Percentiles rank a stretch among this genome's conserved stretches.
Evolutionary conservation across 495 filamentous ascomycete species (phyloP).

Genomic region (Annulohypoxylon moriforme): DNA sequence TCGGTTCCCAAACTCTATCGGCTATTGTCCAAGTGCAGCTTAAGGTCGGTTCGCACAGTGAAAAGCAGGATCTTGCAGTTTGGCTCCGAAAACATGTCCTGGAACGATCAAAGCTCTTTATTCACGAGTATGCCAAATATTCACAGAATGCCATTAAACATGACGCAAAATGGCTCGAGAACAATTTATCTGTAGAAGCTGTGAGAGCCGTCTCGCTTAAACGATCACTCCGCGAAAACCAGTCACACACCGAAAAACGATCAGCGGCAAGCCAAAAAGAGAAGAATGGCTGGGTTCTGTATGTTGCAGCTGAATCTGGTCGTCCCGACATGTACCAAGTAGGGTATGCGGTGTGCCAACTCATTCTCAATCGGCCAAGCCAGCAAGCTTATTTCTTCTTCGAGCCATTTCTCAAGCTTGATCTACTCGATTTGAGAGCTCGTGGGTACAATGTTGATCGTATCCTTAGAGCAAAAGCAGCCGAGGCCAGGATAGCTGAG

Average conservation of each 20-base stretch:
- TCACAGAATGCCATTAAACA: conserved; percentile 78
- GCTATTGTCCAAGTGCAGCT: conserved; percentile 70
- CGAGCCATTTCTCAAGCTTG: conserved; percentile 83
- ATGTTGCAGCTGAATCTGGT: conserved; percentile 62
- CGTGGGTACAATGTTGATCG: conserved; percentile 96
- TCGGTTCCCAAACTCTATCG: conserved; percentile 70
- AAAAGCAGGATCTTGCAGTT: conserved; percentile 60
- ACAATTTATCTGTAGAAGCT: conserved; percentile 79
- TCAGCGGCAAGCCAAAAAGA: conserved; percentile 67
- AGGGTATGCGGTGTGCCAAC: conserved; percentile 79
- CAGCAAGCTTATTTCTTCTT: conserved; percentile 87
- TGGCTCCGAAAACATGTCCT: conserved; percentile 81
- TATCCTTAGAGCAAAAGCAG: conserved; percentile 84
- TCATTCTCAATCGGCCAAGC: conserved; percentile 84
- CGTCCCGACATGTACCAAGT: conserved; percentile 88
- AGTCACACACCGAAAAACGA: conserved; percentile 74
- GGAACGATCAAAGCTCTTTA: conserved; percentile 87
- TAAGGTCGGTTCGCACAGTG: conserved; percentile 60
- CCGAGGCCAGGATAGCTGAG: conserved; percentile 86
- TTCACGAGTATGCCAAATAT: conserved; percentile 73
- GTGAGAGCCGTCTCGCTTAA: conserved; percentile 80
- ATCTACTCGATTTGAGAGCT: conserved; percentile 77
- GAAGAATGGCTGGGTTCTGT: conserved; percentile 52
- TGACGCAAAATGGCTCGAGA: conserved; percentile 89
- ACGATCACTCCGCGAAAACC: conserved; percentile 73